These are phyloP conservation scores for Porpolomopsis calyptriformis DNA, from an alignment of 768 basidiomycete species.

Conservation along the genomic window DNA sequence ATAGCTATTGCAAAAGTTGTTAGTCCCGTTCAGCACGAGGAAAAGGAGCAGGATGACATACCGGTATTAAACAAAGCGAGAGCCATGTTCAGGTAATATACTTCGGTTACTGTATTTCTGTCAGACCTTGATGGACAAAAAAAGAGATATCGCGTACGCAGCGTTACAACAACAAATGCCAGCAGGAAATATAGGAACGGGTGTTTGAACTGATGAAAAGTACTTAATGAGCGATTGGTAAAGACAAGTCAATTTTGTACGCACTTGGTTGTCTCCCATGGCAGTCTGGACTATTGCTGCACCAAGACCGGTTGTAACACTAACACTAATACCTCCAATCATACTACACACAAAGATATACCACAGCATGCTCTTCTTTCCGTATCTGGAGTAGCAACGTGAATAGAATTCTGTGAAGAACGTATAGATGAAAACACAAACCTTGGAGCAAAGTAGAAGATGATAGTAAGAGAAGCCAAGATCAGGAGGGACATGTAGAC, in stretches of 20 bases:
- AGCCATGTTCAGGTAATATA: constrained; percentile 92
- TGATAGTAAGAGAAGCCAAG: constrained; percentile 51
- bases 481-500: constrained; percentile 59
- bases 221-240: constrained; percentile 4
- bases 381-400: constrained; percentile 39
- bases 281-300: constrained; percentile 77
- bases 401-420: constrained; percentile 3
- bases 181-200: constrained; percentile 90
- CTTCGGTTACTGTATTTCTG: constrained; percentile 57
- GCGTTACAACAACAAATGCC: constrained; percentile 71
- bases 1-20: constrained; percentile 40
- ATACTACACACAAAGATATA: constrained; percentile 91
- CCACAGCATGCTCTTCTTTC: constrained; percentile 90
- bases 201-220: constrained; percentile 57
- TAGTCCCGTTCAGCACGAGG: constrained; percentile 8
- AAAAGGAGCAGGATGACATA: constrained; percentile 22
- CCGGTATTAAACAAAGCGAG: constrained; percentile 92
- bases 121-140: constrained; percentile 9
- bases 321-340: constrained; percentile 93
- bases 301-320: constrained; percentile 90
- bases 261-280: constrained; percentile 67
- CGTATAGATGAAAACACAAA: constrained; percentile 24
- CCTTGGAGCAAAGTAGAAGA: constrained; percentile 76
- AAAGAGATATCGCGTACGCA: constrained; percentile 40
- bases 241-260: constrained; percentile 12